Base-by-base conservation (phyloP, 345 rosid genomes). In the Murraya koenigii region DNA sequence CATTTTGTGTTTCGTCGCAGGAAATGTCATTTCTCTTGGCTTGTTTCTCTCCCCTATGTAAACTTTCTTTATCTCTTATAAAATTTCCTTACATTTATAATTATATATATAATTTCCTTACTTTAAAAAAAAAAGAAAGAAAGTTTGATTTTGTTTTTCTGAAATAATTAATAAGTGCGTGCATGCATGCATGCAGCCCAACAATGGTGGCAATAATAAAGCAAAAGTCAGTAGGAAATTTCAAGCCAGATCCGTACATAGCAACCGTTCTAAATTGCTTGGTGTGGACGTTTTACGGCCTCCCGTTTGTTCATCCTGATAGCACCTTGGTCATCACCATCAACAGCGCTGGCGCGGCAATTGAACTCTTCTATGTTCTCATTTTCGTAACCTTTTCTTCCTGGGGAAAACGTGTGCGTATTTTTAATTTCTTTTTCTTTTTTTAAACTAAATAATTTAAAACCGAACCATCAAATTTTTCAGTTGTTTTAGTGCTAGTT, bases 31-130 rank as follows among this genome's bases (percentile, higher is more conserved):
- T 66, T 94, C 98, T 65, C 87, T 91, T 56, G 83, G 87, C 36
- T 69, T 94, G 65, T 94, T 92, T 84, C 59, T 89, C 39, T 87
- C 98, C 36, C 98, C 98, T 9, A 59, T 86, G 98, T 94, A 94
- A 86, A 3, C 8, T 32, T 1, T 10, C 67, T 49, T 44, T 4
- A 44, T 44, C 49, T 44, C 49, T 44, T 3, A 13, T 44, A 11
- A 3, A 44, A 44, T 44, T 13, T 44, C 5, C 49, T 44, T 44
- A 3, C 5, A n/a, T n/a, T n/a, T n/a, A n/a, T n/a, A n/a, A n/a
- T n/a, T n/a, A n/a, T n/a, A n/a, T 3, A 13, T 44, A 11, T 3
- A 44, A 44, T 44, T 13, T 44, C 5, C 49, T 44, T 44, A 3
- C 5, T 44, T 44, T 0, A 11, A 44, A 44, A 3, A 1, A 0